Conservation (phyloP, 441 rosid genomes). For the Bocquillonia castaneifolia region DNA sequence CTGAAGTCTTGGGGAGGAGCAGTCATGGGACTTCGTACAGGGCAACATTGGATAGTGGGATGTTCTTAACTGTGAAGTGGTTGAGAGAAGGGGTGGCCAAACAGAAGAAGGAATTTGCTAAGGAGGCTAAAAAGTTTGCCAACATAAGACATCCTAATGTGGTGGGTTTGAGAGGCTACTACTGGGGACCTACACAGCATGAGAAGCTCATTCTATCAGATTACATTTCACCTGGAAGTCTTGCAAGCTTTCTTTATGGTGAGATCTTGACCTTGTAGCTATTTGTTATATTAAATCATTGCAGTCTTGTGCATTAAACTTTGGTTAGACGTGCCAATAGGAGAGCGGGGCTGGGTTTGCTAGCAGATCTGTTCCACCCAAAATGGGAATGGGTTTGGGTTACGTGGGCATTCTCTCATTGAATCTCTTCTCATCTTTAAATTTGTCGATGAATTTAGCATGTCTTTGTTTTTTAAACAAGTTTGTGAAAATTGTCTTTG, state of each 20-base stretch:
- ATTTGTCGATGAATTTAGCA: neutral
- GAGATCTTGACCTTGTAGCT: conserved; percentile 25
- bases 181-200: conserved; percentile 98
- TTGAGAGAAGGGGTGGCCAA: conserved; percentile 97
- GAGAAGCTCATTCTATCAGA: conserved; percentile 98
- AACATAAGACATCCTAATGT: conserved; percentile 97
- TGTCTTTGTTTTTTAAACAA: neutral
- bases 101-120: conserved; percentile 87
- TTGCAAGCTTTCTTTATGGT: conserved; percentile 96
- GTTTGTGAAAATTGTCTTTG: neutral
- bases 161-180: conserved; percentile 90
- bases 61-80: conserved; percentile 91
- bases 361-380: too few relatives aligned
- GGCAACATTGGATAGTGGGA: conserved; percentile 85
- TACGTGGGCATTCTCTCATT: conserved; percentile 1
- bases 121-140: conserved; percentile 91
- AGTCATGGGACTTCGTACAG: conserved; percentile 98
- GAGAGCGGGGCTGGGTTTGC: too few relatives aligned
- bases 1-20: conserved; percentile 95
- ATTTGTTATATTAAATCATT: neutral
- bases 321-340: too few relatives aligned
- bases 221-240: conserved; percentile 92
- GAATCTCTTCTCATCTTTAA: neutral
- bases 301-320: neutral
- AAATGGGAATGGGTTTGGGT: too few relatives aligned